Evolutionary conservation across 495 filamentous ascomycete genomes (phyloP), one percentile per base, ranked within the genome.

Genomic region (Coniosporium apollinis): DNA sequence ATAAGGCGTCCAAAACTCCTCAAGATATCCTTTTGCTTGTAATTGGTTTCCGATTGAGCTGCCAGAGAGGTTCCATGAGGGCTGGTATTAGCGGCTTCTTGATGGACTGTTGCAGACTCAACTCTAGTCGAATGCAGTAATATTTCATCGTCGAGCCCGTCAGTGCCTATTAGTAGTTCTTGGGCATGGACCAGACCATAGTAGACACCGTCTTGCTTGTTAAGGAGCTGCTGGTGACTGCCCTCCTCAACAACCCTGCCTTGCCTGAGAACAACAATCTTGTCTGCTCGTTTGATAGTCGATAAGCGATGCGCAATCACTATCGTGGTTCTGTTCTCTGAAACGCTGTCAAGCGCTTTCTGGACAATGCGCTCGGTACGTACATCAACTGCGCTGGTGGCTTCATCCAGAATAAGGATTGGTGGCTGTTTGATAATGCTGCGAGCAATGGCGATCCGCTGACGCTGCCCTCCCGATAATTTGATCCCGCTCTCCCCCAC

Each of bases 361-460:
- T 85, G 81, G 28, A 86, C 82, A 36, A 69, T 61, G 31, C 69
- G 61, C 43, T 89, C 82, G 1, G 76, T 81, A 47, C 60, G 50
- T 9, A 59, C 58, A 42, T 74, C 70, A 18, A 74, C 50, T 36
- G 65, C 62, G 13, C 59, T 60, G 3, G 64, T 71, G 2, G 67
- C 64, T 39, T 74, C 69, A 42, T 74, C 67, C 10, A 74, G 54
- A 4, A 74, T 41, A 10, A 72, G 48, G 22, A 72, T 65, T 14
- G 58, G 54, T 4, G 66, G 59, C 17, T 64, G 48, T 25, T 59
- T 61, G 1, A 70, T 44, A 20, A 72, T 57, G 5, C 57, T 56
- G 33, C 79, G 66, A 14, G 81, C 80, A 54, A 85, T 82, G 1
- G 80, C 70, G n/a, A 86, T 60, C 26, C 79, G 68, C 51, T 85